Evolutionary conservation across 2,329 filamentous ascomycete genomes (phyloP), one percentile per base, ranked within the genome.

Genomic region (Apiospora koreana): DNA sequence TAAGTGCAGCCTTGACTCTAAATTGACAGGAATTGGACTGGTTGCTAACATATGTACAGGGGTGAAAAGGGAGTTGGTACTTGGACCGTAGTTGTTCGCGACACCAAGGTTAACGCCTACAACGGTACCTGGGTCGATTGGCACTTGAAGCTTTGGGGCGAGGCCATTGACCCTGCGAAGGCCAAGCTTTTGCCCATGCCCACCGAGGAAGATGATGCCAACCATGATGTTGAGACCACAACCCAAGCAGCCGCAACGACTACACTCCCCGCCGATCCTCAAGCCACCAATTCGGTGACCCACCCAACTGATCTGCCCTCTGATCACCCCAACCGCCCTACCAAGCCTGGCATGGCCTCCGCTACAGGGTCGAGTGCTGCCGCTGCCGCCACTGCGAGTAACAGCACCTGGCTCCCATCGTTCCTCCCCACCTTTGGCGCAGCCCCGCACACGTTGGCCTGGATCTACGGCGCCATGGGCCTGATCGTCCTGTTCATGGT

Each of bases 111-210:
- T 71, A 98, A 99, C 79, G 87, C 92, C 6, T 85, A 92, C 80
- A 89, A 85, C 7, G 96, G 96, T 74, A 91, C 85, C 12, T 97
- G 98, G 76, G 87, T 91, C 65, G 95, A 99, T 82, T 99, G 95
- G 94, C 93, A 93, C 76, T 86, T 99, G 71, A 97, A 95, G 79
- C 88, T 99, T 3, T 99, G 94, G 94, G 96, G 96, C 72, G 95
- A 98, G 81, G 87, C 88, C 71, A 93, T 94, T 75, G 93, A 98
- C 78, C 87, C 89, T 45, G 84, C 87, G 67, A 93, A 93, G 78
- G 92, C 95, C 68, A 87, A 83, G 9, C 85, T 92, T 5, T 88
- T 97, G 21, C 95, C 96, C 9, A 88, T 98, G 84, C 96, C 96
- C 0, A 90, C 88, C 7, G 92, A 93, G 67, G 85, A 94, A 64